These are phyloP conservation scores for Zasmidium cellare DNA, from an alignment of 2,329 filamentous ascomycete species.

Conservation along the genomic window DNA sequence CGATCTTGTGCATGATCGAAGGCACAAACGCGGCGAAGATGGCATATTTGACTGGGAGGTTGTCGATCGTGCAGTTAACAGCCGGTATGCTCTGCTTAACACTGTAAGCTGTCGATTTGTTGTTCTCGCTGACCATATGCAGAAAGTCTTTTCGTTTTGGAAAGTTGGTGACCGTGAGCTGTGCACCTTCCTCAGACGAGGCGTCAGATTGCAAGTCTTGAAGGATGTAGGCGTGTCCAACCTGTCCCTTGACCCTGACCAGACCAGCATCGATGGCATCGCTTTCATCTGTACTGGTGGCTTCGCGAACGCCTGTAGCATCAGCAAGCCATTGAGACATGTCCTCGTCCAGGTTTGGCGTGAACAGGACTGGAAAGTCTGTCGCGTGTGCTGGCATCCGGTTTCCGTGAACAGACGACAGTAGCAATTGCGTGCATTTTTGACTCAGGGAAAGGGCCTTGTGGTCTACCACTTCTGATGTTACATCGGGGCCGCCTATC, in stretches of 20 bases:
- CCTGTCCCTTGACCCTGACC: constrained; percentile 16
- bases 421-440: constrained; percentile 7
- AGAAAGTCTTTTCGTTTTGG: constrained; percentile 62
- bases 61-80: constrained; percentile 48
- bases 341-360: not conserved
- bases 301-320: not conserved
- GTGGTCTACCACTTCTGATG: not conserved
- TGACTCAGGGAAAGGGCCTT: not conserved
- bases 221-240: constrained; percentile 21
- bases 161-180: constrained; percentile 36
- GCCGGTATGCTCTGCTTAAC: constrained; percentile 53
- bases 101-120: constrained; percentile 32
- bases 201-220: constrained; percentile 2
- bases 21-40: constrained; percentile 66
- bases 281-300: not conserved
- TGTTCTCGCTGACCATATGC: constrained; percentile 38
- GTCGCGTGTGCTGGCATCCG: constrained; percentile 6
- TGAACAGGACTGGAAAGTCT: constrained; percentile 21
- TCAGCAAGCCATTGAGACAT: constrained; percentile 7
- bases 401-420: constrained; percentile 9
- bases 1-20: constrained; percentile 69
- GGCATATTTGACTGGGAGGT: constrained; percentile 47
- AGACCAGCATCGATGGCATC: constrained; percentile 14
- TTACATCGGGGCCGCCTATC: not conserved
- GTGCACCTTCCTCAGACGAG: not conserved